A percentile compares a stretch with the other conserved stretches of the same genome.
These are phyloP conservation scores for Asterionellopsis glacialis DNA, from an alignment of 108 stramenopile species.

Conservation along the genomic window DNA sequence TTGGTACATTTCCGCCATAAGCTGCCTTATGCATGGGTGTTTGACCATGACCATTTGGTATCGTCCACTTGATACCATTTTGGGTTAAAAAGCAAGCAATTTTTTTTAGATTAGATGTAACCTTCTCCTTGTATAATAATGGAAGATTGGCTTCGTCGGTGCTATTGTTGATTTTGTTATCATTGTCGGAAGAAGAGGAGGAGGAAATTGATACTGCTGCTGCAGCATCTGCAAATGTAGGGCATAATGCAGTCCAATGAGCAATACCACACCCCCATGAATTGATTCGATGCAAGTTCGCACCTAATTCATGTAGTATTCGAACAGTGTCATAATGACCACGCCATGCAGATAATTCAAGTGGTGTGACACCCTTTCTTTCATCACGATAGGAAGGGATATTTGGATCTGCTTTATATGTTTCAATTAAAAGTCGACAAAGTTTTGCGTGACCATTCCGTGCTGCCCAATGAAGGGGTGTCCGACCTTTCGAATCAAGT, in stretches of 20 bases:
- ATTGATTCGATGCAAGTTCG: slow-evolving; percentile 21
- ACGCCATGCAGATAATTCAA: slow-evolving; percentile 39
- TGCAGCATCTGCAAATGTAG: slow-evolving; percentile 4
- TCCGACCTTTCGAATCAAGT: slow-evolving; percentile 33
- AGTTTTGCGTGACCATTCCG: slow-evolving; percentile 57
- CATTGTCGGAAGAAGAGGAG: too few relatives aligned
- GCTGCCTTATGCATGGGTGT: slow-evolving; percentile 37
- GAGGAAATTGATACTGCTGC: too few relatives aligned
- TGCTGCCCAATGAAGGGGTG: slow-evolving; percentile 82
- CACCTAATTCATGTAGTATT: not conserved
- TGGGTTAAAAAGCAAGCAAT: too few relatives aligned
- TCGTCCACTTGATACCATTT: not conserved
- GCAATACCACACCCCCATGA: slow-evolving; percentile 31
- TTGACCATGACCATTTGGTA: slow-evolving; percentile 30
- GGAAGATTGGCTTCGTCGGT: too few relatives aligned
- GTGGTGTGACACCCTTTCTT: slow-evolving; percentile 32
- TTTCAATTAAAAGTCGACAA: too few relatives aligned
- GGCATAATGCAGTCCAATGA: slow-evolving; percentile 35
- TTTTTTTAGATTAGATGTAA: too few relatives aligned
- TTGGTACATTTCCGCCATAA: slow-evolving; percentile 20
- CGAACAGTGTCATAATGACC: slow-evolving; percentile 18
- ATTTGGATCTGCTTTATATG: too few relatives aligned
- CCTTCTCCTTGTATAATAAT: too few relatives aligned
- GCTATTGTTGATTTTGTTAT: too few relatives aligned
- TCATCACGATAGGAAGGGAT: too few relatives aligned